These are phyloP conservation scores for Gloeostereum incarnatum DNA, from an alignment of 768 basidiomycete species.

Conservation along the genomic window DNA sequence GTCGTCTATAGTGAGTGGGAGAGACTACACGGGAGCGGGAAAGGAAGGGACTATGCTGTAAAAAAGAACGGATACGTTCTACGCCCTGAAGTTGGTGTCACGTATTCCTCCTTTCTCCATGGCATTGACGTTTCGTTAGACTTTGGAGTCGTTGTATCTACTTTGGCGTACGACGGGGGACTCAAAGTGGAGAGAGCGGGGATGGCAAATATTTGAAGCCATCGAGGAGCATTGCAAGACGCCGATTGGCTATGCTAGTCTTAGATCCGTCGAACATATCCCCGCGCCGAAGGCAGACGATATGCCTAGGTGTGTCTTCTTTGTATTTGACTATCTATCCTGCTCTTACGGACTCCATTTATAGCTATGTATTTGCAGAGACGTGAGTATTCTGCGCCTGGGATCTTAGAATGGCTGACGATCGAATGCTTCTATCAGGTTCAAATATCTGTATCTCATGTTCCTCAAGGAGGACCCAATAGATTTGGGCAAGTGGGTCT, in stretches of 20 bases:
- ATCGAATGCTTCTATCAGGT: slow-evolving; percentile 7
- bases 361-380: slow-evolving; percentile 35
- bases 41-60: slow-evolving; percentile 28
- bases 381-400: slow-evolving; percentile 16
- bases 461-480: slow-evolving; percentile 48
- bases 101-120: background rate
- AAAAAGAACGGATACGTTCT: slow-evolving; percentile 26
- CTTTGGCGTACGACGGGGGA: slow-evolving; percentile 44
- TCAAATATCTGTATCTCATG: slow-evolving; percentile 62
- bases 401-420: background rate
- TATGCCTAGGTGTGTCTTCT: slow-evolving; percentile 39
- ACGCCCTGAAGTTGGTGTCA: slow-evolving; percentile 37
- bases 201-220: slow-evolving; percentile 37
- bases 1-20: slow-evolving; percentile 8
- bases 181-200: slow-evolving; percentile 40
- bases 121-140: slow-evolving; percentile 17
- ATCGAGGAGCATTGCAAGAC: slow-evolving; percentile 39
- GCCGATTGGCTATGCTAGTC: slow-evolving; percentile 35
- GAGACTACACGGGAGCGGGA: slow-evolving; percentile 11
- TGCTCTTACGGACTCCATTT: too few species aligned
- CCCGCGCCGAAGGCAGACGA: slow-evolving; percentile 26
- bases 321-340: background rate
- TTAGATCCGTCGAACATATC: slow-evolving; percentile 24
- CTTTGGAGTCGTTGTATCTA: slow-evolving; percentile 44
- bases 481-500: slow-evolving; percentile 45